Evolutionary conservation across 176 grass and related monocot genomes (phyloP).

Genomic region (Miscanthus lutarioriparius): DNA sequence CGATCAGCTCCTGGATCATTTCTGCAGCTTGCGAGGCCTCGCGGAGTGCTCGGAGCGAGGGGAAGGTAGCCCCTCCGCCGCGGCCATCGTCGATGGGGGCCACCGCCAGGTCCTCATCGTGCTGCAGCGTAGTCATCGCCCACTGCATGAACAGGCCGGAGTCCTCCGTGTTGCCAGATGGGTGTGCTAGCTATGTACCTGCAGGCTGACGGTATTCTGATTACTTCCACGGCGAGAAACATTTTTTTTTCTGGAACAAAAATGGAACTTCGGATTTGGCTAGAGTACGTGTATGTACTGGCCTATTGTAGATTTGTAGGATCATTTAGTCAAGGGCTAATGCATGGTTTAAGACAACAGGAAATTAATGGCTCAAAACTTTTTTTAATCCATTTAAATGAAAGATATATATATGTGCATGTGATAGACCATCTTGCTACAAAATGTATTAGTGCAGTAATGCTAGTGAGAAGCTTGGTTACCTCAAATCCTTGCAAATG

Average conservation of each 20-base stretch:
- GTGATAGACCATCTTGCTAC: background rate
- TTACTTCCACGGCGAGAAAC: background rate
- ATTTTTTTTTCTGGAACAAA: background rate
- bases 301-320: background rate
- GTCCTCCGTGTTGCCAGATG: conserved; percentile 8
- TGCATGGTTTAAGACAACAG: background rate
- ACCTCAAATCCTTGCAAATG: background rate
- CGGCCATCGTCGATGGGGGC: background rate
- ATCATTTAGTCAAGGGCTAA: background rate
- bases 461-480: background rate
- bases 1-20: conserved; percentile 22
- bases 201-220: background rate
- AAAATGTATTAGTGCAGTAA: background rate
- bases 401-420: background rate
- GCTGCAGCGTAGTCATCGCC: conserved; percentile 38
- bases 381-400: background rate
- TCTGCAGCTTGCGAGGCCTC: background rate
- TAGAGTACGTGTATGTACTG: background rate
- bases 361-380: background rate
- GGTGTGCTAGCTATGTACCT: too few relatives aligned
- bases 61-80: conserved; percentile 2
- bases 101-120: background rate
- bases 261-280: background rate
- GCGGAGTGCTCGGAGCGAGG: conserved; percentile 35
- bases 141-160: conserved; percentile 43